Evolutionary conservation across 257 asterid species (phyloP), one percentile per base, ranked within the genome.

Genomic region (Gentiana straminea): DNA sequence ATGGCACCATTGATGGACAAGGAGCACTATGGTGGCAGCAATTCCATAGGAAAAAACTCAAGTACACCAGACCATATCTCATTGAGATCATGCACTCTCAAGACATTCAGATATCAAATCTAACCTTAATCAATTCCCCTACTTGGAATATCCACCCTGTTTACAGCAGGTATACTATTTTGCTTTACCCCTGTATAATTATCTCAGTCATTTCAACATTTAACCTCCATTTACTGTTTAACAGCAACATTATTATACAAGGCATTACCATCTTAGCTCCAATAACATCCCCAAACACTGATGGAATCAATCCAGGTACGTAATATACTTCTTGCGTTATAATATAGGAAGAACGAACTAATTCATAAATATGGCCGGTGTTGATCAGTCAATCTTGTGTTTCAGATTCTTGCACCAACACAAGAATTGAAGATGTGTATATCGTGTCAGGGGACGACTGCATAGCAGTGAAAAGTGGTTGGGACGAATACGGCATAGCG

Each of bases 131-230:
- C 33, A 89, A 89, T 65, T 80, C 97, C 51, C 97, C 97, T 7
- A 69, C 94, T 2, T 89, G 97, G 97, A 89, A 83, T 78, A 50
- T 89, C 52, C 97, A 89, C 64, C 97, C 97, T 33, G 92, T 86
- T 61, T 89, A 89, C 77, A 75, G 84, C 93, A 85, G 90, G 96
- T 73, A 61, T 57, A n/a, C 44, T 49, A 24, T 24, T 24, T 24
- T 24, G 24, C 24, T 24, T 24, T 24, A 24, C 24, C 12, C 5
- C 11, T 0, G 34, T 9, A 3, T 45, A 47, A 57, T 44, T 47
- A 5, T 2, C 46, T 13, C 10, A 1, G 8, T 44, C 13, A 7
- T 72, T 34, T n/a, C 36, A 24, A 36, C 24, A 24, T 24, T 41
- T 47, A 12, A 36, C 33, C 15, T 48, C 7, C 59, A n/a, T 4